A percentile compares a stretch with the other conserved stretches of the same genome.
Conservation (phyloP, 352 stramenopile genomes). For the Pseudoperonospora humuli region DNA sequence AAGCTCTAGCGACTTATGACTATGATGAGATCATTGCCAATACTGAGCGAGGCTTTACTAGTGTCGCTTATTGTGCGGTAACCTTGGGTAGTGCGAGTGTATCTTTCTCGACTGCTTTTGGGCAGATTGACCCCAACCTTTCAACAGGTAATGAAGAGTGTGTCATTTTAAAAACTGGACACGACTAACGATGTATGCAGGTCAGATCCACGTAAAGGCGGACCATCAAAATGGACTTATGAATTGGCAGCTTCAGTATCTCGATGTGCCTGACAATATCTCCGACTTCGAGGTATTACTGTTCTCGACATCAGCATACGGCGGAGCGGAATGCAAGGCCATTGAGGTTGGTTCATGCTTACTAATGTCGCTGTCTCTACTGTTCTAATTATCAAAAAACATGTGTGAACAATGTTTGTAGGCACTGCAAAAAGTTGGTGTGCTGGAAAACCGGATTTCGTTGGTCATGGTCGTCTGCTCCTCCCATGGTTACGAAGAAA, state of each 20-base stretch:
- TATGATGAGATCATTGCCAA: neutral
- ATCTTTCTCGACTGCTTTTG: neutral
- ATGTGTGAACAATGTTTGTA: neutral
- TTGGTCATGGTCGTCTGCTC: constrained; percentile 8
- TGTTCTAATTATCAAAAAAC: neutral
- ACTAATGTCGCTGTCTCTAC: neutral
- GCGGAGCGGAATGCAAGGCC: constrained; percentile 5
- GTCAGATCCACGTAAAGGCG: constrained; percentile 6
- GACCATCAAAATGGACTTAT: neutral
- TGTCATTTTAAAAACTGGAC: neutral
- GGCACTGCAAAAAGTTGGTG: constrained; percentile 3
- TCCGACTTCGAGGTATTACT: neutral
- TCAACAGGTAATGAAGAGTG: neutral
- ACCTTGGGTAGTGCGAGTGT: neutral
- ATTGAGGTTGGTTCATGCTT: constrained; percentile 3
- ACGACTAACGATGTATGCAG: neutral
- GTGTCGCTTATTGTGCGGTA: neutral
- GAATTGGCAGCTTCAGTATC: constrained; percentile 3
- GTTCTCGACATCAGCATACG: constrained; percentile 4
- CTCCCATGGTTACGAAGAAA: constrained; percentile 2
- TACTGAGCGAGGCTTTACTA: neutral
- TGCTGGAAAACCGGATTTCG: neutral
- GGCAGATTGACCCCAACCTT: neutral
- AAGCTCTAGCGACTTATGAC: neutral
- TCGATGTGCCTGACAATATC: constrained; percentile 8